A percentile compares a stretch with the other conserved stretches of the same genome.
These are phyloP conservation scores for Trifolium subterraneum DNA, from an alignment of 306 rosid species.

Conservation along the genomic window DNA sequence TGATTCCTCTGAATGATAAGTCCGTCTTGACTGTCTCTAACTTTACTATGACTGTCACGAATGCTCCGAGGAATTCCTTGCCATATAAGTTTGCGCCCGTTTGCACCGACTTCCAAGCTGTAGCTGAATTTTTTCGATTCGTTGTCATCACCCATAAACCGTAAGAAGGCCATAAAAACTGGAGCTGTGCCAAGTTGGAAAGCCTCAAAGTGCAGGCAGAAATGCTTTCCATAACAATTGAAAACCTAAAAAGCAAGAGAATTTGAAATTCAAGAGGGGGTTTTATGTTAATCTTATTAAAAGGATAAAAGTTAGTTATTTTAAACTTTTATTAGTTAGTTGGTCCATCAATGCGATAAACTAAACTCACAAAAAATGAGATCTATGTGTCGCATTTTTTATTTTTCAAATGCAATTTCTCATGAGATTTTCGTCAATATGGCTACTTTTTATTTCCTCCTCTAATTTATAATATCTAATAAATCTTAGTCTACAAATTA, in stretches of 20 bases:
- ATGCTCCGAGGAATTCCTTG: conserved; percentile 96
- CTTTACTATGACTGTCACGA: conserved; percentile 82
- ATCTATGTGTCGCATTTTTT: too few species aligned
- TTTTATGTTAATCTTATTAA: too few species aligned
- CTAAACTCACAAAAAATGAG: too few species aligned
- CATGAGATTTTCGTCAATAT: too few species aligned
- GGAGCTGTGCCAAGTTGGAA: conserved; percentile 81
- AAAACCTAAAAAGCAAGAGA: conserved; percentile 64
- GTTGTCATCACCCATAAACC: conserved; percentile 89
- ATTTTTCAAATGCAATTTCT: too few species aligned
- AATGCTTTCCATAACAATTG: conserved; percentile 83
- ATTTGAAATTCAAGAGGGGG: conserved; percentile 32
- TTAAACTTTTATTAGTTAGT: too few species aligned
- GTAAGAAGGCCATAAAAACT: conserved; percentile 89
- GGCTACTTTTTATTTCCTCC: background rate
- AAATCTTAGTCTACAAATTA: background rate
- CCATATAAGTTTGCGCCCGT: conserved; percentile 89
- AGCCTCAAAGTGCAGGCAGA: conserved; percentile 98
- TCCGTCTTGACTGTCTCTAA: conserved; percentile 95
- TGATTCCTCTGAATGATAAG: conserved; percentile 86
- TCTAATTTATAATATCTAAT: background rate
- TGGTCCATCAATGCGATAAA: too few species aligned
- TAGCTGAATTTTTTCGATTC: conserved; percentile 87
- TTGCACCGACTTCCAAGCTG: conserved; percentile 91
- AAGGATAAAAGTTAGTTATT: too few species aligned